These are phyloP conservation scores for Pelargonium fulgidum DNA, from an alignment of 441 rosid genomes.

Conservation along the genomic window DNA sequence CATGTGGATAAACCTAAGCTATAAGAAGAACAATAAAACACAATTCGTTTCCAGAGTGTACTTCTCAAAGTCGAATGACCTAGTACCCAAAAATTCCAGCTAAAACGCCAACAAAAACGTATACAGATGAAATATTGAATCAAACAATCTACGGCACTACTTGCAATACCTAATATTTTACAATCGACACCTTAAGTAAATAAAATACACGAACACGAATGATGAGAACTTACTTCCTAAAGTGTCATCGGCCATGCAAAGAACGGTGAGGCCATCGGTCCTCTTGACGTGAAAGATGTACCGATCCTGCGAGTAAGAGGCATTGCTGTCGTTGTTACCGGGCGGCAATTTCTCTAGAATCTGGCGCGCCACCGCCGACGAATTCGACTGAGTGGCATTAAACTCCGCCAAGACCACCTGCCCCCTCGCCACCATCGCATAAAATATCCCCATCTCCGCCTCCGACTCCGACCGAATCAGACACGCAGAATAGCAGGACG, in stretches of 20 bases:
- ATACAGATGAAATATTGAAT: background rate
- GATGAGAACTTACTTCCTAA: slow-evolving; percentile 53
- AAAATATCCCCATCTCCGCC: slow-evolving; percentile 67
- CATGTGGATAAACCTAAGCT: too few relatives aligned
- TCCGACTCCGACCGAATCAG: background rate
- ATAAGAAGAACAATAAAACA: too few relatives aligned
- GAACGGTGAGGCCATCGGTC: slow-evolving; percentile 89
- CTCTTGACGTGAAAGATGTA: slow-evolving; percentile 82
- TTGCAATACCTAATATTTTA: background rate
- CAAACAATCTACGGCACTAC: background rate
- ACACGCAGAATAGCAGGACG: background rate
- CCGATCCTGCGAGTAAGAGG: slow-evolving; percentile 87
- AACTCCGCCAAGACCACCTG: slow-evolving; percentile 84
- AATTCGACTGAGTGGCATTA: slow-evolving; percentile 70
- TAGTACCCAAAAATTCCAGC: background rate
- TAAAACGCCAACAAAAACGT: background rate
- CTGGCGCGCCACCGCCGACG: slow-evolving; percentile 67
- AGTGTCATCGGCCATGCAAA: slow-evolving; percentile 94
- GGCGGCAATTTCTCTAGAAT: slow-evolving; percentile 70
- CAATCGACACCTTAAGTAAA: background rate
- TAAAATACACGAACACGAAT: background rate
- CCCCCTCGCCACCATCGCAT: slow-evolving; percentile 80
- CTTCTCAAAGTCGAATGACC: background rate
- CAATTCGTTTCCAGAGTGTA: background rate
- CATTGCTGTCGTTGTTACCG: slow-evolving; percentile 60